These are phyloP conservation scores for Plasmodium billcollinsi DNA, from an alignment of 169 alveolate genomes.

Conservation along the genomic window DNA sequence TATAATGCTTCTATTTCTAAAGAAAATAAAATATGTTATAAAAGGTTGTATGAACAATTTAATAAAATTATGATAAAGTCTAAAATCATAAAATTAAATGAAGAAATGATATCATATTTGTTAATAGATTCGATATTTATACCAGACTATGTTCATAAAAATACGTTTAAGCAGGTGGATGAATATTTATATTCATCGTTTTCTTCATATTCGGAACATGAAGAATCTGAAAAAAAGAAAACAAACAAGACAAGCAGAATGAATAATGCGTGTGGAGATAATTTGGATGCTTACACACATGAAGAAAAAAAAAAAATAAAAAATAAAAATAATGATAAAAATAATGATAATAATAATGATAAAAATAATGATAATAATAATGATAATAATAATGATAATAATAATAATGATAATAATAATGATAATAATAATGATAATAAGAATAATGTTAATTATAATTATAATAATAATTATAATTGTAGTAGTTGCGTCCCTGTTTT, in stretches of 20 bases:
- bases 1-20: slow-evolving; percentile 33
- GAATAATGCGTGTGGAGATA: not conserved
- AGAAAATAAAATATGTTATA: slow-evolving; percentile 17
- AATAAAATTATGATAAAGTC: slow-evolving; percentile 62
- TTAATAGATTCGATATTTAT: slow-evolving; percentile 42
- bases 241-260: not conserved
- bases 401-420: not conserved
- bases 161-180: slow-evolving; percentile 23
- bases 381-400: not conserved
- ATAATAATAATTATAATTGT: not conserved
- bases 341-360: not conserved
- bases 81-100: slow-evolving; percentile 25
- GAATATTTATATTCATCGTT: slow-evolving; percentile 58
- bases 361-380: not conserved
- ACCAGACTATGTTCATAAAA: slow-evolving; percentile 52
- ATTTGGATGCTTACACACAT: not conserved
- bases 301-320: not conserved
- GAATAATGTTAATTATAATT: not conserved
- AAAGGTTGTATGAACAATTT: slow-evolving; percentile 48
- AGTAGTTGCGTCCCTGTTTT: not conserved
- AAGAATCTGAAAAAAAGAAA: not conserved
- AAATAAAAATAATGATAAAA: not conserved
- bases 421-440: not conserved
- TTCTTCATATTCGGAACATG: slow-evolving; percentile 37
- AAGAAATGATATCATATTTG: slow-evolving; percentile 14